Percentiles rank a stretch among this genome's conserved stretches.
Conservation (phyloP, 257 asterid genomes). For the Solanum chiquidenum region DNA sequence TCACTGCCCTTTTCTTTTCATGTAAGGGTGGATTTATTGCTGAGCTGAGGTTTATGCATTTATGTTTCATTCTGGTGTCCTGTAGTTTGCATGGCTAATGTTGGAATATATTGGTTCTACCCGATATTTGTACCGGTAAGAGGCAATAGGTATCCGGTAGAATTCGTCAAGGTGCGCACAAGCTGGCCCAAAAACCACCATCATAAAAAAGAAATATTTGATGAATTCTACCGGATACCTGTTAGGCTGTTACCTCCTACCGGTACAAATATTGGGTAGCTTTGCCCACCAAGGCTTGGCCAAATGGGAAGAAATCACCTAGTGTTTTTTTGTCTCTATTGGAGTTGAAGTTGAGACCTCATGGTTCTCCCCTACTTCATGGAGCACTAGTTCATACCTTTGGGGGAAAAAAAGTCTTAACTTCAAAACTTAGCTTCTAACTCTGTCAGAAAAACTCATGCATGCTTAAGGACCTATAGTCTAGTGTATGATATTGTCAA, state of each 20-base stretch:
- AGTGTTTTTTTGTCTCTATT: neutral
- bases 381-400: neutral
- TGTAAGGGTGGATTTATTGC: neutral
- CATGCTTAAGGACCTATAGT: neutral
- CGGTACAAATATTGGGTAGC: neutral
- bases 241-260: neutral
- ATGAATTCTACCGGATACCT: neutral
- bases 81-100: neutral
- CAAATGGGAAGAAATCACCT: neutral
- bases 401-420: neutral
- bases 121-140: neutral
- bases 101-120: neutral
- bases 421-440: neutral
- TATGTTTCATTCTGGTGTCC: neutral
- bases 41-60: neutral
- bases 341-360: neutral
- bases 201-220: neutral
- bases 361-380: neutral
- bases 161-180: neutral
- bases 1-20: neutral
- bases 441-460: neutral
- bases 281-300: neutral
- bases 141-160: neutral
- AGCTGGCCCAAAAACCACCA: neutral
- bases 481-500: neutral